These are phyloP conservation scores for Xylariaceae sp. DNA, from an alignment of 2,329 filamentous ascomycete species.

Conservation along the genomic window DNA sequence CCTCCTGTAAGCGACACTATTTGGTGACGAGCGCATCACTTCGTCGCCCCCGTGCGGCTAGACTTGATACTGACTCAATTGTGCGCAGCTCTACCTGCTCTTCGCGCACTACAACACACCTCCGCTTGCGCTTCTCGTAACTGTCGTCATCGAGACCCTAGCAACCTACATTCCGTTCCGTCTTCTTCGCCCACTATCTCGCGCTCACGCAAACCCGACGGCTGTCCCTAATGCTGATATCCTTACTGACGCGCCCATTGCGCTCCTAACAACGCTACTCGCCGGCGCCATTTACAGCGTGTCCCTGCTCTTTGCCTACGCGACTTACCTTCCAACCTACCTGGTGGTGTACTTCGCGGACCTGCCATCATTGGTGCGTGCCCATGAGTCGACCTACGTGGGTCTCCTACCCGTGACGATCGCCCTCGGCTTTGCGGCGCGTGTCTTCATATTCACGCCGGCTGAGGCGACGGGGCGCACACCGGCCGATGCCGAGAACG, in stretches of 20 bases:
- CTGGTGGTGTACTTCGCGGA: constrained; percentile 79
- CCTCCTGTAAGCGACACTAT: constrained; percentile 64
- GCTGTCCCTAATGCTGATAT: constrained; percentile 68
- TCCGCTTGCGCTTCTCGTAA: constrained; percentile 63
- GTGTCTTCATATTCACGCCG: constrained; percentile 79
- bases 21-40: not conserved
- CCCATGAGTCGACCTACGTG: constrained; percentile 67
- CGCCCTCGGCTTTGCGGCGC: constrained; percentile 71
- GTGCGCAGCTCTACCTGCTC: constrained; percentile 71
- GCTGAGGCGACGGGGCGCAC: constrained; percentile 61
- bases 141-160: constrained; percentile 71
- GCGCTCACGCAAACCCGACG: constrained; percentile 64
- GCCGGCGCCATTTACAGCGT: constrained; percentile 77
- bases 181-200: constrained; percentile 72
- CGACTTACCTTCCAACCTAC: constrained; percentile 72
- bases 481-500: constrained; percentile 55
- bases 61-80: constrained; percentile 5
- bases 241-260: constrained; percentile 66
- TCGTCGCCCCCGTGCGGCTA: not conserved
- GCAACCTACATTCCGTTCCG: constrained; percentile 76
- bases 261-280: constrained; percentile 70
- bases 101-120: constrained; percentile 78
- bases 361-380: constrained; percentile 71
- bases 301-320: constrained; percentile 72
- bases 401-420: constrained; percentile 66